These are phyloP conservation scores for Auriculariales sp. DNA, from an alignment of 768 basidiomycete genomes.

Conservation along the genomic window DNA sequence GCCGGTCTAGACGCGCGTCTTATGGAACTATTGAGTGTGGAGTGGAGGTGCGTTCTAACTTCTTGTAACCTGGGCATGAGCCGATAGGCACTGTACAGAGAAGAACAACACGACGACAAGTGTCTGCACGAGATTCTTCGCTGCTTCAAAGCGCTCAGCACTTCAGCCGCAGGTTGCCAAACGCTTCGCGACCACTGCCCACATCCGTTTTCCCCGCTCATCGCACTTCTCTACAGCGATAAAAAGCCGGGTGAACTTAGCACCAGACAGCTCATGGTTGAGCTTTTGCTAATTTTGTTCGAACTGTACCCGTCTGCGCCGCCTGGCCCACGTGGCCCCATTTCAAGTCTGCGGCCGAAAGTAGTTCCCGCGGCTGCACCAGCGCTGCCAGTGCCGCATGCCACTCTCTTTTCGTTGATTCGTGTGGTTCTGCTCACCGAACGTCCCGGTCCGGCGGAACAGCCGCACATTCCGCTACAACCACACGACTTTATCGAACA, in stretches of 20 bases:
- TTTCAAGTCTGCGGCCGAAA: neutral
- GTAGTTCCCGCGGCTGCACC: slow-evolving; percentile 16
- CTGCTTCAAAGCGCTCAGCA: slow-evolving; percentile 87
- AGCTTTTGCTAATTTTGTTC: slow-evolving; percentile 74
- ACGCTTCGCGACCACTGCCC: slow-evolving; percentile 84
- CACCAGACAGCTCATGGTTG: slow-evolving; percentile 80
- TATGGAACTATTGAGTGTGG: slow-evolving; percentile 84
- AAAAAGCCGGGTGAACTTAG: slow-evolving; percentile 94
- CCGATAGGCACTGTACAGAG: slow-evolving; percentile 32
- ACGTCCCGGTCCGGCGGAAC: slow-evolving; percentile 50
- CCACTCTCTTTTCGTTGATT: slow-evolving; percentile 55
- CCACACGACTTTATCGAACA: slow-evolving; percentile 73
- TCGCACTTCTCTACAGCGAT: slow-evolving; percentile 82
- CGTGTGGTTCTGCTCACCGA: slow-evolving; percentile 63
- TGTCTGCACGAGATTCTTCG: slow-evolving; percentile 82
- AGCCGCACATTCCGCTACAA: slow-evolving; percentile 42
- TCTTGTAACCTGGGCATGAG: neutral
- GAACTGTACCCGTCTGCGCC: slow-evolving; percentile 67
- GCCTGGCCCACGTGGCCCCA: slow-evolving; percentile 25
- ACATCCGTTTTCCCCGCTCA: slow-evolving; percentile 72
- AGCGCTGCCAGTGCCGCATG: slow-evolving; percentile 45
- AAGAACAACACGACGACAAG: slow-evolving; percentile 97
- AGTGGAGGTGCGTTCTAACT: slow-evolving; percentile 65
- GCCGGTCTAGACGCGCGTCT: slow-evolving; percentile 66
- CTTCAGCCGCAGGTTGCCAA: slow-evolving; percentile 76